Evolutionary conservation across 352 stramenopile species (phyloP).

Genomic region (Nothophytophthora sp.): DNA sequence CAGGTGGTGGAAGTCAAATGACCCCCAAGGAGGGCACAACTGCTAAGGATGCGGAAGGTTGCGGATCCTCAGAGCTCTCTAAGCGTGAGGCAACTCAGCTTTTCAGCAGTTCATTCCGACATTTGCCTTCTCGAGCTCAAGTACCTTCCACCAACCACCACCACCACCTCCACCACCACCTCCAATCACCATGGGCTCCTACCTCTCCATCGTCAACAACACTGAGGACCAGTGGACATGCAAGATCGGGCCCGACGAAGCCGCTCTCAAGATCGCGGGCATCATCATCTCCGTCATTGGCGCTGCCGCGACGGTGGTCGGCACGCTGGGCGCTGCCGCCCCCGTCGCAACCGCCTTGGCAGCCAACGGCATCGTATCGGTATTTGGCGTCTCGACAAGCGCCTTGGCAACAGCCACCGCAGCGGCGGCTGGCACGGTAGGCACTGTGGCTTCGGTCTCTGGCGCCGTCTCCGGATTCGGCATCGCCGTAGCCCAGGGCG

Average conservation of each 20-base stretch:
- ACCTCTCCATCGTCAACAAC: conserved; percentile 52
- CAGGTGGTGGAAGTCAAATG: no score
- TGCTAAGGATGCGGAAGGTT: no score
- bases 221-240: conserved; percentile 35
- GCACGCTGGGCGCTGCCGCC: conserved; percentile 29
- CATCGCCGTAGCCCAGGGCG: conserved; percentile 31
- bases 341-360: conserved; percentile 24
- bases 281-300: conserved; percentile 9
- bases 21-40: no score
- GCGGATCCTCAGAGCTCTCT: no score
- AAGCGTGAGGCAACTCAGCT: no score
- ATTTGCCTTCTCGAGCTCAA: no score
- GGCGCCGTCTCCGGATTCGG: conserved; percentile 36
- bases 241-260: conserved; percentile 44
- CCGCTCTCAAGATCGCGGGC: conserved; percentile 38
- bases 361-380: conserved; percentile 27
- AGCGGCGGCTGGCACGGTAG: conserved; percentile 15
- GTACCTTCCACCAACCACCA: no score
- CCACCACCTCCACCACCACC: no score
- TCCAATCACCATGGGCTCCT: conserved; percentile 44
- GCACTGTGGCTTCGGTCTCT: conserved; percentile 14
- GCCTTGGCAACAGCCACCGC: conserved; percentile 18
- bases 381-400: conserved; percentile 32
- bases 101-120: no score
- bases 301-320: conserved; percentile 19